Evolutionary conservation across 2,329 filamentous ascomycete species (phyloP).

Genomic region (Leptosphaerulina australis): DNA sequence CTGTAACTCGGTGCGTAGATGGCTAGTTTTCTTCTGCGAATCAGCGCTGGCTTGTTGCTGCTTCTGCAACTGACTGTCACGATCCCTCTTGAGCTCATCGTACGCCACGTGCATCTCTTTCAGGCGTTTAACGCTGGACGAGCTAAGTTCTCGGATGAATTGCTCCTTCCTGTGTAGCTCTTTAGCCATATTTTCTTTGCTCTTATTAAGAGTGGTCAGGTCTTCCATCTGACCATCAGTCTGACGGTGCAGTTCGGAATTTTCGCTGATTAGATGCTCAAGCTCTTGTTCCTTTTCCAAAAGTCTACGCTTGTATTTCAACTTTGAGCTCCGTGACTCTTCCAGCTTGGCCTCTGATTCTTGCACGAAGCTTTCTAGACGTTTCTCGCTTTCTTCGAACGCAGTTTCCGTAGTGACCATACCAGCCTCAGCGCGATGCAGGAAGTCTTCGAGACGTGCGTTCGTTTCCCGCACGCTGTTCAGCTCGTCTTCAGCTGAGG

Average conservation of each 20-base stretch:
- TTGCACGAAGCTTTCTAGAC: conserved; percentile 33
- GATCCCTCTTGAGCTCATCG: conserved; percentile 27
- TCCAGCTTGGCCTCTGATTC: conserved; percentile 41
- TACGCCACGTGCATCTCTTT: conserved; percentile 31
- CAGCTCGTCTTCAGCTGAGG: conserved; percentile 43
- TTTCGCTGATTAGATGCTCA: conserved; percentile 36
- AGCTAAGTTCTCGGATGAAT: conserved; percentile 34
- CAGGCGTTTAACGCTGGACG: conserved; percentile 29
- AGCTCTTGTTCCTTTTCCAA: conserved; percentile 38
- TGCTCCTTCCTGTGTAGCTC: conserved; percentile 38
- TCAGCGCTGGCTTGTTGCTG: conserved; percentile 12
- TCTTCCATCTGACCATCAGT: conserved; percentile 35
- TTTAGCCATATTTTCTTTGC: conserved; percentile 29
- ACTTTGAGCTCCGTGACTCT: conserved; percentile 33
- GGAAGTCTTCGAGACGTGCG: conserved; percentile 38
- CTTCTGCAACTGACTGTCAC: conserved; percentile 24
- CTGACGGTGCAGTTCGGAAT: conserved; percentile 35
- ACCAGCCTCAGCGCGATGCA: conserved; percentile 40
- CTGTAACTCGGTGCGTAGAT: conserved; percentile 28
- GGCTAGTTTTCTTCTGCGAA: conserved; percentile 13
- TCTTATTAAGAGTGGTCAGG: conserved; percentile 29
- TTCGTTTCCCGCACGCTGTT: conserved; percentile 38
- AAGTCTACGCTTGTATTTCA: conserved; percentile 42
- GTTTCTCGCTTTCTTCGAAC: conserved; percentile 39
- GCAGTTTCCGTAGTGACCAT: conserved; percentile 40